Base-by-base conservation (phyloP, 306 rosid genomes). In the Coriaria nepalensis region DNA sequence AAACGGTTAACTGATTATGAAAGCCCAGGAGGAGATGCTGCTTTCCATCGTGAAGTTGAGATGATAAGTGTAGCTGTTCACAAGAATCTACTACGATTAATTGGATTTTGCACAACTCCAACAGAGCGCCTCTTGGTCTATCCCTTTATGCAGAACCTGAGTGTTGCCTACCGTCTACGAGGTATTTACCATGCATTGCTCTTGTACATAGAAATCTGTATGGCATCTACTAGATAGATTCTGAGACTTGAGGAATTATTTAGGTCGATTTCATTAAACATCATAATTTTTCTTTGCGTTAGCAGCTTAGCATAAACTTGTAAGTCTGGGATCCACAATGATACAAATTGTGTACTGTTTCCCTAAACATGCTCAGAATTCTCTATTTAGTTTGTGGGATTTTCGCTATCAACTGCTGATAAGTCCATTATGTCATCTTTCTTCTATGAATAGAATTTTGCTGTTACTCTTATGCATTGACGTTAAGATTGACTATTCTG, bases 1-100 rank as follows among this genome's bases (percentile, higher is more conserved):
- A 92, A 92, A 72, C 79, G 96, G 54, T 69, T 92, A 50, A 85
- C 93, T 40, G 98, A 92, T 63, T 79, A 66, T 66, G 96, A 85
- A 68, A 85, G 98, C 59, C 98, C 98, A 0, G 98, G 94, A 50
- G 96, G 98, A 29, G 98, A 92, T 61, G 81, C 87, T 50, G 94
- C 98, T 62, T 92, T 92, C 71, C 94, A 77, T 70, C 86, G 96
- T 35, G 98, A 92, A 76, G 98, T 92, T 56, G 98, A 92, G 81
- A 92, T 85, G 98, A 92, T 92, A 53, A 92, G 98, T 49, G 94
- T 92, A 53, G 98, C 98, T 56, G 96, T 86, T 50, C 98, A 92
- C 54, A 70, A 77, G 61, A 92, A 92, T 60, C 72, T 92, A 48
- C 68, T 92, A 74, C 79, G 93, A 49, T 65, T 92, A 44, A 85